Evolutionary conservation across 2,329 filamentous ascomycete genomes (phyloP).

Genomic region (Penicillium psychrosexuale): DNA sequence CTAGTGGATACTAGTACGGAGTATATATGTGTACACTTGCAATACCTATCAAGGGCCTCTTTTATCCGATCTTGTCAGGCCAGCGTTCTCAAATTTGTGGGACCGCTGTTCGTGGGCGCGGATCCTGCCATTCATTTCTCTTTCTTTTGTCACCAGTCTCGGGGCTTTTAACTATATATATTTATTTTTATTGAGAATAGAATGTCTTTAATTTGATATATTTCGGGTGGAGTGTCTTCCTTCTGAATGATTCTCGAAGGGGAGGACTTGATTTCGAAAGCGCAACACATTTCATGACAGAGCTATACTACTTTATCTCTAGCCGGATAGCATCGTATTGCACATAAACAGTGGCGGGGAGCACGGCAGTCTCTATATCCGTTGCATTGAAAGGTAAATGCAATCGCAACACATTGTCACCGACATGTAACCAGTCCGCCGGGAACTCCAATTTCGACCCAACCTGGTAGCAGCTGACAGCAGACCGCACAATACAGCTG

Average conservation of each 20-base stretch:
- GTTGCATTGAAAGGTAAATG: conserved; percentile 60
- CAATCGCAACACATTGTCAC: conserved; percentile 56
- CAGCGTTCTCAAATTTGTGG: not conserved
- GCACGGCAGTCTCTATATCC: conserved; percentile 56
- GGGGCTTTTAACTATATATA: conserved; percentile 9
- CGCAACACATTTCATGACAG: not conserved
- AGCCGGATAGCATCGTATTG: conserved; percentile 64
- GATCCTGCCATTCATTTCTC: conserved; percentile 8
- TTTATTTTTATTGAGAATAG: conserved; percentile 3
- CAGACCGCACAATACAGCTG: conserved; percentile 60
- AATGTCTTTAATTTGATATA: not conserved
- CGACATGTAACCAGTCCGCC: conserved; percentile 47
- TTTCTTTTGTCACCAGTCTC: conserved; percentile 12
- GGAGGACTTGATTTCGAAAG: not conserved
- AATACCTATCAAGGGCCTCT: conserved; percentile 4
- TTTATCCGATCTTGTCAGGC: not conserved
- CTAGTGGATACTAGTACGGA: conserved; percentile 4
- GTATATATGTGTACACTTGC: conserved; percentile 15
- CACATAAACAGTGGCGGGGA: conserved; percentile 57
- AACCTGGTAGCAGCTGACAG: conserved; percentile 61
- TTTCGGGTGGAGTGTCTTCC: not conserved
- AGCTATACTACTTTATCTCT: conserved; percentile 43
- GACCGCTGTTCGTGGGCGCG: not conserved
- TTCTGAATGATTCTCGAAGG: not conserved
- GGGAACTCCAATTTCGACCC: conserved; percentile 60